phyloP scores from a whole-genome alignment of 768 basidiomycete genomes.

The Austroboletus festivus region DNA sequence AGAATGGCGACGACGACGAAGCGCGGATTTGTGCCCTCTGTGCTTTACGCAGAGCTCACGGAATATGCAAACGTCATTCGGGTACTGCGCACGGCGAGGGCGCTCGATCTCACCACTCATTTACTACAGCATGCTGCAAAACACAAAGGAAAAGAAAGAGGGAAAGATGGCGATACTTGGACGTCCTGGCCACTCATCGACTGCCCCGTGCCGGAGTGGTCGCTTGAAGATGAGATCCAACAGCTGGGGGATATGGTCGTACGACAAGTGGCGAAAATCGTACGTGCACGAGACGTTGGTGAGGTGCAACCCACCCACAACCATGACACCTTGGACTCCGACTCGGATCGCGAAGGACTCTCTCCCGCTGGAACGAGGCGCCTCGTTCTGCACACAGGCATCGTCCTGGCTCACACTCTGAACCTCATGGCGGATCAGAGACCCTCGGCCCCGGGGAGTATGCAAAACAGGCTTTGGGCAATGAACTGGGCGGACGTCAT shows the following conservation, averaged over 20 bases:
- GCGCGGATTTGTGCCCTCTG: constrained; percentile 45
- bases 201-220: constrained; percentile 66
- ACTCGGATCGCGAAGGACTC: constrained; percentile 32
- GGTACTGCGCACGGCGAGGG: constrained; percentile 53
- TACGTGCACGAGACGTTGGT: constrained; percentile 7
- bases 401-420: constrained; percentile 50
- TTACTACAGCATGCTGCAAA: constrained; percentile 32
- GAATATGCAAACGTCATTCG: constrained; percentile 69
- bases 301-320: not conserved
- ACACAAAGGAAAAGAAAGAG: constrained; percentile 9
- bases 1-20: not conserved
- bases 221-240: constrained; percentile 64
- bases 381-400: constrained; percentile 43
- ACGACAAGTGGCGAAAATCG: constrained; percentile 10
- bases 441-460: constrained; percentile 51
- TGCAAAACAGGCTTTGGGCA: constrained; percentile 62
- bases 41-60: constrained; percentile 60
- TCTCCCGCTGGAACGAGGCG: constrained; percentile 28
- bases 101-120: constrained; percentile 57
- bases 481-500: constrained; percentile 66
- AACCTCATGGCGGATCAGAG: constrained; percentile 53
- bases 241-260: constrained; percentile 41
- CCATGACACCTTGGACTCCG: constrained; percentile 20
- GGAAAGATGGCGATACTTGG: constrained; percentile 48
- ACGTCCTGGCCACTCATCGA: constrained; percentile 79